Base-by-base conservation (phyloP, 225 moss, liverwort and hornwort species). In the Polytrichum commune region DNA sequence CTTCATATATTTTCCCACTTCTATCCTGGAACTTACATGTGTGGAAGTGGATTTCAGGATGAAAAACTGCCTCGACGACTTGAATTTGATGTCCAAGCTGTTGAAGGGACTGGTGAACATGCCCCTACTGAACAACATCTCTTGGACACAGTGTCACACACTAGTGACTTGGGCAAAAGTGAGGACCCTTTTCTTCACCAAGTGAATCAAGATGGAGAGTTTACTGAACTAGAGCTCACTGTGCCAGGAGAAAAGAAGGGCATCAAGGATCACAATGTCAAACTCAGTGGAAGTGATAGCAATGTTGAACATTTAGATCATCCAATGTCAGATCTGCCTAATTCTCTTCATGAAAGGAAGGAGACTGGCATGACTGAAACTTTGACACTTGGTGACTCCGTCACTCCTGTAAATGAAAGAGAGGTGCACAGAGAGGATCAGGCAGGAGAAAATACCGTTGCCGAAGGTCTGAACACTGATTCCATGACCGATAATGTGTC, bases 161-260 rank as follows among this genome's bases (percentile, higher is more conserved):
- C 60, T 56, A 60, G 55, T 69, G 64, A 13, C 24, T 46, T 76
- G 69, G 76, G 76, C 67, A 8, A 25, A 38, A 24, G 64, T 27
- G 60, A 66, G 26, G 87, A 81, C 70, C 71, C 77, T 30, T 70
- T 75, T 35, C 23, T 74, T 73, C 79, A 82, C 58, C 68, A 63
- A 19, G 70, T 22, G 73, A 79, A 71, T 63, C 76, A 75, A 70
- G 84, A 84, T 71, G 87, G 75, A 63, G 84, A 88, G 27, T 82
- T 84, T 60, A 82, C 84, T 35, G 84, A 87, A 65, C 67, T 84
- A 62, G 84, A 84, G 71, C 84, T 84, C 62, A 81, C 73, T 73
- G 74, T 81, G 73, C 77, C 84, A 30, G 81, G 77, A 69, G 79
- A 73, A 9, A 22, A 54, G 1, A 71, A 77, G 58, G 33, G 63